Base-by-base conservation (phyloP, 345 rosid species). In the Punica granatum region DNA sequence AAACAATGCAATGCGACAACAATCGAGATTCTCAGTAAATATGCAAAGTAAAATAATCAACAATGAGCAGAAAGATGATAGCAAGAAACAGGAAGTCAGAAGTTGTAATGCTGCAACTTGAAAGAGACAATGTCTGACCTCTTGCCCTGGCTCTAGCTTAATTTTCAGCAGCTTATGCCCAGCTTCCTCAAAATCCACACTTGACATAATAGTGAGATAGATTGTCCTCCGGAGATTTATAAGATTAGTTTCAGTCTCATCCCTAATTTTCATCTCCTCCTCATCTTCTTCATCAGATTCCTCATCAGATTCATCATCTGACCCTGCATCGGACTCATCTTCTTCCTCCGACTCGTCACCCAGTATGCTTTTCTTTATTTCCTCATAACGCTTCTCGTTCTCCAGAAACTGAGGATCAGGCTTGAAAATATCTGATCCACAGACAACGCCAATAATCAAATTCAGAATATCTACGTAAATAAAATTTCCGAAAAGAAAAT, bases 211-310 rank as follows among this genome's bases (percentile, higher is more conserved):
- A 32, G 98, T 91, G 35, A 91, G 77, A 73, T 94, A 94, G 66
- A 94, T 94, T 73, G 99, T 94, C 79, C 99, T 91, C 64, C 99
- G 85, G 36, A 94, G 92, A 72, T 91, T 94, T 61, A 94, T 75
- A 76, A 94, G 97, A 74, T 94, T 89, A n/a, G 98, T 91, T 84
- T 91, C 99, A 14, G 98, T 94, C 76, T 94, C 95, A 64, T 94
- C 99, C 66, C 66, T 83, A 72, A 94, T 94, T 76, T 81, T 70
- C 95, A 88, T 91, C 68, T 75, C 70, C 74, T 84, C 82, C 64
- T 90, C 97, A 49, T 89, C 90, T 70, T 88, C 95, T 61, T 89
- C 96, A 43, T 83, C 90, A 62, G 74, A 67, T 67, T 76, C 80
- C 32, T 79, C 81, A 21, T 58, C 93, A 49, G 88, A 91, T 33